Percentiles rank a stretch among this genome's conserved stretches.
phyloP scores from a whole-genome alignment of 225 moss, liverwort and hornwort species.

The Asterella californica region DNA sequence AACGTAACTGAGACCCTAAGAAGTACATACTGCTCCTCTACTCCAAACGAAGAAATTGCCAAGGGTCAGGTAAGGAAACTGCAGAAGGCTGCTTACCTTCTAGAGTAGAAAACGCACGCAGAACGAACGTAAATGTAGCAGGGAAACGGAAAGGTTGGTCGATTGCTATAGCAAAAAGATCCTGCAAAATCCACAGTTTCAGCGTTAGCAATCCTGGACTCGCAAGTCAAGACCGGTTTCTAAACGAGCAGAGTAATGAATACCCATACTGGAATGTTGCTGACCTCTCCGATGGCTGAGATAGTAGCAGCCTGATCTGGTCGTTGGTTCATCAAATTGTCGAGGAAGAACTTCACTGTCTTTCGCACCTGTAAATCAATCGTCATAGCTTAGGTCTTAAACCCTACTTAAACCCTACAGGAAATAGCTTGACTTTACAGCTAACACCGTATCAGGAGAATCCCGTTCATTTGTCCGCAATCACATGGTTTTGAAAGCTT shows the following conservation, averaged over 20 bases:
- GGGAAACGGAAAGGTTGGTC: conserved; percentile 99
- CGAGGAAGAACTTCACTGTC: conserved; percentile 88
- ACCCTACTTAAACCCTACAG: background rate
- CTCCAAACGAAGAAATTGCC: background rate
- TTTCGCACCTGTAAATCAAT: conserved; percentile 64
- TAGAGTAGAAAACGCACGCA: conserved; percentile 91
- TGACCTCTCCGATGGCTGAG: conserved; percentile 96
- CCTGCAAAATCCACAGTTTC: conserved; percentile 42
- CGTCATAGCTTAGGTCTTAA: background rate
- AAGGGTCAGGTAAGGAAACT: no score
- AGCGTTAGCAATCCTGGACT: background rate
- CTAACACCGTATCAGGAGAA: background rate
- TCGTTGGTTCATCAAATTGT: conserved; percentile 90
- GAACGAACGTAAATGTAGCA: conserved; percentile 92
- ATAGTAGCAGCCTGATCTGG: conserved; percentile 87
- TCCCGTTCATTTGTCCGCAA: background rate
- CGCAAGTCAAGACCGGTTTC: background rate
- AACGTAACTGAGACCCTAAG: background rate
- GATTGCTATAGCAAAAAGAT: conserved; percentile 94
- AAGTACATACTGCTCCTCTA: background rate
- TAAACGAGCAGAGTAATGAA: background rate
- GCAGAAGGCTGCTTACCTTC: conserved; percentile 54
- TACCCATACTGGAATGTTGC: background rate
- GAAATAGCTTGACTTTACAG: background rate
- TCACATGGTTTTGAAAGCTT: background rate